Conservation (phyloP, 495 filamentous ascomycete genomes). For the Podospora australis region DNA sequence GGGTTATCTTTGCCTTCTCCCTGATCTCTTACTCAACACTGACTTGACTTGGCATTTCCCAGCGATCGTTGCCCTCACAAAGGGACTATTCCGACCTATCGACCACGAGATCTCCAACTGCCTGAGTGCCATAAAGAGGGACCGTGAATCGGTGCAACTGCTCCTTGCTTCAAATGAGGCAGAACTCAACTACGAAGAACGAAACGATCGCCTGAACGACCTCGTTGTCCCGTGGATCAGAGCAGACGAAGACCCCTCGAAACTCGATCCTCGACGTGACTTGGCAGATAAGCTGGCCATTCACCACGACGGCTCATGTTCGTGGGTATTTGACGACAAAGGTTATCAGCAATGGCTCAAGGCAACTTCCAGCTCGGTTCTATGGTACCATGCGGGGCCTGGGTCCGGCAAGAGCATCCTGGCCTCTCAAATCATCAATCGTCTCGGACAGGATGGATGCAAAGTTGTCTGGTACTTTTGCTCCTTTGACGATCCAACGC, state of each 20-base stretch:
- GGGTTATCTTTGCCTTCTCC: too few relatives aligned
- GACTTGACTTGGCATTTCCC: too few relatives aligned
- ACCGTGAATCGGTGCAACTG: constrained; percentile 2
- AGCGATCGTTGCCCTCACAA: constrained; percentile 1
- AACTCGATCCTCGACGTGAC: constrained; percentile 18
- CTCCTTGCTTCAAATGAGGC: constrained; percentile 6
- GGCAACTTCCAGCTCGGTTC: constrained; percentile 12
- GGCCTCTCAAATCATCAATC: constrained; percentile 7
- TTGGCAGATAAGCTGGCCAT: constrained; percentile 13
- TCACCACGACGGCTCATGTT: constrained; percentile 21
- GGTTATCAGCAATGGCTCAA: constrained; percentile 18
- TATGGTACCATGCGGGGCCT: constrained; percentile 30
- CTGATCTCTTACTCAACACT: too few relatives aligned
- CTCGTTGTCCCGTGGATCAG: constrained; percentile 21
- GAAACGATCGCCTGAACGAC: constrained; percentile 9
- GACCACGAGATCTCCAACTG: constrained; percentile 7
- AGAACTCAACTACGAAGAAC: constrained; percentile 8
- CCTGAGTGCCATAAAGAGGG: constrained; percentile 10
- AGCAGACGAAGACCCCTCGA: constrained; percentile 7
- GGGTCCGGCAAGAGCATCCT: constrained; percentile 29
- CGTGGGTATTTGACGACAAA: constrained; percentile 27
- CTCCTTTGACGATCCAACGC: constrained; percentile 22
- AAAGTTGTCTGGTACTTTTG: constrained; percentile 27
- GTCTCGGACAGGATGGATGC: constrained; percentile 11
- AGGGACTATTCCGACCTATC: constrained; percentile 3